A percentile compares a stretch with the other conserved stretches of the same genome.
phyloP scores from a whole-genome alignment of 306 rosid genomes.

The Comarum palustre region DNA sequence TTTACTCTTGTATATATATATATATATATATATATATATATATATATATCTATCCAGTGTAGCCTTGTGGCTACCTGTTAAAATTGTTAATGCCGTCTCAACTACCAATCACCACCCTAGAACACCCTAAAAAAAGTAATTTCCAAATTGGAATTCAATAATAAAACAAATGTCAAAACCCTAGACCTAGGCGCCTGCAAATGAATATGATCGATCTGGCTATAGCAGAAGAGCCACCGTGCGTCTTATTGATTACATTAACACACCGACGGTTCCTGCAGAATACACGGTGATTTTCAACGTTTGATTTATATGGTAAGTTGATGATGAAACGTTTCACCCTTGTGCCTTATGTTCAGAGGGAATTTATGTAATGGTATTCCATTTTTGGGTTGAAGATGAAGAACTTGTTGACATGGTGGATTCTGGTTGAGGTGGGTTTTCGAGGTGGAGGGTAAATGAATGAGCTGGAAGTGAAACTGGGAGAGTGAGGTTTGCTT shows the following conservation, averaged over 20 bases:
- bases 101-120: slow-evolving; percentile 23
- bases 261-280: slow-evolving; percentile 37
- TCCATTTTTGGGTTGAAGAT: slow-evolving; percentile 20
- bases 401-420: slow-evolving; percentile 6
- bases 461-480: background rate
- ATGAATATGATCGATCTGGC: background rate
- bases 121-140: slow-evolving; percentile 22
- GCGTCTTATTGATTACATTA: background rate
- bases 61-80: slow-evolving; percentile 12
- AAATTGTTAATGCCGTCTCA: slow-evolving; percentile 7
- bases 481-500: slow-evolving; percentile 2
- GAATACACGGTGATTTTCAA: slow-evolving; percentile 44
- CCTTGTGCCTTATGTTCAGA: slow-evolving; percentile 36
- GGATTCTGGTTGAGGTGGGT: background rate
- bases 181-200: slow-evolving; percentile 11
- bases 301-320: slow-evolving; percentile 40
- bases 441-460: background rate
- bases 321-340: slow-evolving; percentile 45
- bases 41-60: too few relatives aligned
- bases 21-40: too few relatives aligned
- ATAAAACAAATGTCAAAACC: slow-evolving; percentile 15
- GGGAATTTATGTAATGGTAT: slow-evolving; percentile 39
- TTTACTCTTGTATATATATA: slow-evolving; percentile 36
- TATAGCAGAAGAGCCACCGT: background rate
- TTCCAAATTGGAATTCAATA: background rate